Evolutionary conservation across 352 stramenopile genomes (phyloP).

Genomic region (Globisporangium cylindrosporum): DNA sequence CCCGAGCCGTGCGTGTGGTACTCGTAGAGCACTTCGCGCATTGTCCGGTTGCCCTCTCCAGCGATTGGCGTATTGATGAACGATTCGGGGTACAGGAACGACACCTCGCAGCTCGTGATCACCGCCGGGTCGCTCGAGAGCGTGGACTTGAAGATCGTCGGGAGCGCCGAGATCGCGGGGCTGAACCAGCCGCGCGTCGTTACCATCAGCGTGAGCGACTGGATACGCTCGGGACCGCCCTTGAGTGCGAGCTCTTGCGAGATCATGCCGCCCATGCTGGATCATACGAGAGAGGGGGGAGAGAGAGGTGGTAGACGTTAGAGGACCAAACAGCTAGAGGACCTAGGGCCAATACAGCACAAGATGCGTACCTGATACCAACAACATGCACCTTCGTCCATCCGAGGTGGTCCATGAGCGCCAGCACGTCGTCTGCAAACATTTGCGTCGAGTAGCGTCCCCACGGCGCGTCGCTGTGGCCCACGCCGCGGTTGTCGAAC

Average conservation of each 20-base stretch:
- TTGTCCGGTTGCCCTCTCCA: not conserved
- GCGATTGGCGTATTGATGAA: not conserved
- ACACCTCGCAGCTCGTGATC: constrained; percentile 6
- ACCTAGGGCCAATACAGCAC: no score
- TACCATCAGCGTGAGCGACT: constrained; percentile 43
- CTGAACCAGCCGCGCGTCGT: constrained; percentile 26
- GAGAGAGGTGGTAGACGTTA: not conserved
- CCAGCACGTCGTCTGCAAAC: constrained; percentile 30
- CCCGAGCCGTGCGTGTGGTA: constrained; percentile 4
- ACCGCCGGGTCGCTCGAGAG: not conserved
- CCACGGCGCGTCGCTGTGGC: constrained; percentile 27
- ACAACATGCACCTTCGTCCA: constrained; percentile 10
- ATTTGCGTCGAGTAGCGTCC: constrained; percentile 31
- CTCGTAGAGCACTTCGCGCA: constrained; percentile 2
- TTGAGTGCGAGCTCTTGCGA: constrained; percentile 32
- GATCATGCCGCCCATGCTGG: constrained; percentile 51
- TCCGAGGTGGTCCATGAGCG: constrained; percentile 25
- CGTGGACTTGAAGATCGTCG: constrained; percentile 5
- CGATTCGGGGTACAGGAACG: constrained; percentile 4
- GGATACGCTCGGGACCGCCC: constrained; percentile 30
- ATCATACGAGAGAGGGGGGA: not conserved
- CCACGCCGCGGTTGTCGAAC: constrained; percentile 62
- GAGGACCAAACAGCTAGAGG: no score
- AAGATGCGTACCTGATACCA: constrained; percentile 4
- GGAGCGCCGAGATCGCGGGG: constrained; percentile 1